Conservation (phyloP, 176 grass and related monocot genomes). For the Alloteropsis semialata region DNA sequence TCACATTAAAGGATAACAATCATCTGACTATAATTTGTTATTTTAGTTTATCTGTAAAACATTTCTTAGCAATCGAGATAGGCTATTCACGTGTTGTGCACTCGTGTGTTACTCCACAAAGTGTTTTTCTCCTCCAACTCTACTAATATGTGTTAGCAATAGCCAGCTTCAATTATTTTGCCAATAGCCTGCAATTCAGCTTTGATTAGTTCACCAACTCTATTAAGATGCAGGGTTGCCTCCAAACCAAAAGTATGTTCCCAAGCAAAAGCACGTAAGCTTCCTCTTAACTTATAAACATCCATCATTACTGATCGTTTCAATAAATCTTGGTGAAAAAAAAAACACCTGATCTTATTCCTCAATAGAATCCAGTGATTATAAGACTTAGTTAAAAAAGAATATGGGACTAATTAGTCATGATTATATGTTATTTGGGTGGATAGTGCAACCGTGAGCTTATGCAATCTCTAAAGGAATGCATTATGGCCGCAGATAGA, state of each 20-base stretch:
- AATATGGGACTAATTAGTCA: neutral
- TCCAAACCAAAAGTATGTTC: neutral
- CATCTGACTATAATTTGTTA: neutral
- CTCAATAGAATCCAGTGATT: neutral
- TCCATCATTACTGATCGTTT: neutral
- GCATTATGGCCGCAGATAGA: neutral
- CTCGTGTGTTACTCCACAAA: neutral
- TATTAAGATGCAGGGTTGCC: neutral
- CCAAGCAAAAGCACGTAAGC: neutral
- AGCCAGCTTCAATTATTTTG: neutral
- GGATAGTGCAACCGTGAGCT: neutral
- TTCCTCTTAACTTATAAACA: neutral
- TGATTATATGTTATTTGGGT: neutral
- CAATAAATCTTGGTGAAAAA: neutral
- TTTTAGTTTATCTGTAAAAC: neutral
- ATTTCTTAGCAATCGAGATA: neutral
- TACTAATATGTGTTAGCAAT: neutral
- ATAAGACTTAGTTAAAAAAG: neutral
- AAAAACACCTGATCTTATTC: neutral
- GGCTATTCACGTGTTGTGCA: neutral
- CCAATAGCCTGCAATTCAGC: too few species aligned
- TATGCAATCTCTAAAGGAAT: neutral
- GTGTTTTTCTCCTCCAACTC: neutral
- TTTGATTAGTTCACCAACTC: too few species aligned
- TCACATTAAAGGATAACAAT: neutral